A percentile compares a stretch with the other conserved stretches of the same genome.
Conservation (phyloP, 352 stramenopile species). For the Thalassiosira livingstoniorum region DNA sequence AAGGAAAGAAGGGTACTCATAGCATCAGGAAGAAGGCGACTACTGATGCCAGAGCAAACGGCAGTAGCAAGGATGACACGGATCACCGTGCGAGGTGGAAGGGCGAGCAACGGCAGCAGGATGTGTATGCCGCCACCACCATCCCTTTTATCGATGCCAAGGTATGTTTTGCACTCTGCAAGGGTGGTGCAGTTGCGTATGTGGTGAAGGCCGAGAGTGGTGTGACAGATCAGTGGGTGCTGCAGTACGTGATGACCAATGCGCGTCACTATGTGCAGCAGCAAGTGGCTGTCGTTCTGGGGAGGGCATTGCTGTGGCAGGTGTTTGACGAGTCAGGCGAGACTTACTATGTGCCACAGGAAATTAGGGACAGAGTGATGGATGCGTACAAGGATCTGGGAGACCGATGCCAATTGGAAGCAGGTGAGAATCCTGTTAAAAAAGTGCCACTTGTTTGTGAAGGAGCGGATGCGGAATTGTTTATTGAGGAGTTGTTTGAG, state of each 20-base stretch:
- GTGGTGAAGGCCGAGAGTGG: slow-evolving; percentile 11
- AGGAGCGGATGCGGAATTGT: slow-evolving; percentile 16
- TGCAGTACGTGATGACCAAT: slow-evolving; percentile 43
- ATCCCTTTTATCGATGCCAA: slow-evolving; percentile 51
- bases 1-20: slow-evolving; percentile 29
- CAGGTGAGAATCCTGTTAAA: slow-evolving; percentile 18
- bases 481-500: slow-evolving; percentile 37
- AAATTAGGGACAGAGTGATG: no score
- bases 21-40: slow-evolving; percentile 31
- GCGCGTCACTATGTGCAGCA: background rate
- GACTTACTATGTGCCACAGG: no score
- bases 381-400: no score
- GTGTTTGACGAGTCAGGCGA: slow-evolving; percentile 20
- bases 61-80: slow-evolving; percentile 37
- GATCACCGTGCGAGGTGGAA: slow-evolving; percentile 43
- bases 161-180: slow-evolving; percentile 35
- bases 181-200: slow-evolving; percentile 37
- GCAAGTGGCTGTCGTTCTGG: slow-evolving; percentile 39
- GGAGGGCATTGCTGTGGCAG: slow-evolving; percentile 36
- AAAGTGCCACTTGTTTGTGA: background rate
- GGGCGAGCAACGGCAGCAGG: slow-evolving; percentile 18
- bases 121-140: slow-evolving; percentile 36
- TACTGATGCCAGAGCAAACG: slow-evolving; percentile 5
- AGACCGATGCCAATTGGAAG: no score
- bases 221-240: slow-evolving; percentile 39